Conservation (phyloP, 306 rosid species). For the Echinosophora koreensis region DNA sequence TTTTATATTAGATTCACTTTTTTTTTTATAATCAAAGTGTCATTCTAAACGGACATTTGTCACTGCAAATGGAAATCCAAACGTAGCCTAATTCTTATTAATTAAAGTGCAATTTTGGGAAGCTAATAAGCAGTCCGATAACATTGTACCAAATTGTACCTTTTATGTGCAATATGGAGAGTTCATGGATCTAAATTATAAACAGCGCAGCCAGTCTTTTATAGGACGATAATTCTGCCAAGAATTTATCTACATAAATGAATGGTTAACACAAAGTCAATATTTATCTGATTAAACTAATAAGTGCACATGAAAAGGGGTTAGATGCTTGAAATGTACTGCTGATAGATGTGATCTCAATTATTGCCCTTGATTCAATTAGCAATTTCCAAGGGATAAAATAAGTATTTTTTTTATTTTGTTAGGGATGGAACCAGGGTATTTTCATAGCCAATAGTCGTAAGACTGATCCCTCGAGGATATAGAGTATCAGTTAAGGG, state of each 20-base stretch:
- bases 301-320: constrained; percentile 45
- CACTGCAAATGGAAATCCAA: no score
- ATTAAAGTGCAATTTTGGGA: constrained; percentile 9
- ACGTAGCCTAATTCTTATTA: no score
- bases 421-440: no score
- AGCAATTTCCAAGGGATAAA: constrained; percentile 1
- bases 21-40: no score
- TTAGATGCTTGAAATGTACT: constrained; percentile 34
- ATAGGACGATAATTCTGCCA: constrained; percentile 42
- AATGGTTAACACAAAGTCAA: constrained; percentile 21
- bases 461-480: no score
- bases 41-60: no score
- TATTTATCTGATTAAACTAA: neutral
- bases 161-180: constrained; percentile 27
- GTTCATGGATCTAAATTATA: constrained; percentile 31
- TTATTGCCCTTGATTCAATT: constrained; percentile 44
- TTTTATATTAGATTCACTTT: no score
- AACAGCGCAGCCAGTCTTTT: neutral
- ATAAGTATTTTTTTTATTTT: no score
- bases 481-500: no score
- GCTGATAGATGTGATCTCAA: constrained; percentile 7
- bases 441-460: no score
- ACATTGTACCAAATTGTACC: constrained; percentile 25
- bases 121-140: neutral
- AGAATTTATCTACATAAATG: neutral